Base-by-base conservation (phyloP, 169 alveolate genomes). In the Eimeria brunetti region DNA sequence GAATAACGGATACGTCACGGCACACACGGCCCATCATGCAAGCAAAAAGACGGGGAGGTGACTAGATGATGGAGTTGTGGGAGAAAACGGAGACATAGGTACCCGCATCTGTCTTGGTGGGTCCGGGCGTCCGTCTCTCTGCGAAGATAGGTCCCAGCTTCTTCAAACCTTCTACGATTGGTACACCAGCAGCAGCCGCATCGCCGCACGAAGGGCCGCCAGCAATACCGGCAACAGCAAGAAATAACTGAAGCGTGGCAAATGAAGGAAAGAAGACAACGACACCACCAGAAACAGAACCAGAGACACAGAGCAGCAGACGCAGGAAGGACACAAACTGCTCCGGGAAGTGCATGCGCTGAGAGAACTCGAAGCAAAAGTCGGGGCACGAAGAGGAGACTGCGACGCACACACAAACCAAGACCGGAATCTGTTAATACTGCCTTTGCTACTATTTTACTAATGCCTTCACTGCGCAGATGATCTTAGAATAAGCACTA, bases 241-340 rank as follows among this genome's bases (percentile, higher is more conserved):
- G 73, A 20, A 83, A 83, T 18, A 56, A 83, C 90, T 83, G 93
- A 14, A 86, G 80, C 76, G 33, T 44, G 27, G 81, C 78, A 60
- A 86, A 86, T 24, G 78, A 64, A 56, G 81, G 93, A 46, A 86
- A 58, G 71, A 86, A 86, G 20, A 86, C 83, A 62, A 86, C 83
- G 71, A 86, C 53, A 36, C 93, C 83, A 86, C 93, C 83, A 62
- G 49, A 30, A 56, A 64, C 83, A 58, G 64, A 1, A 38, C 9
- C 83, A 46, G 83, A 64, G 81, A 62, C 83, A 44, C 60, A 14
- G 27, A 60, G 93, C 33, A 86, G 81, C 36, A 86, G 81, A 41
- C 78, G 93, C 44, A 64, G 67, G 41, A 86, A 58, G 44, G 76
- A 46, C 46, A 86, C 64, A 27, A 86, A 64, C 27, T 58, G 93